Percentiles rank a stretch among this genome's conserved stretches.
Evolutionary conservation across 176 grass and related monocot genomes (phyloP).

Genomic region (Pontederia paniculata): DNA sequence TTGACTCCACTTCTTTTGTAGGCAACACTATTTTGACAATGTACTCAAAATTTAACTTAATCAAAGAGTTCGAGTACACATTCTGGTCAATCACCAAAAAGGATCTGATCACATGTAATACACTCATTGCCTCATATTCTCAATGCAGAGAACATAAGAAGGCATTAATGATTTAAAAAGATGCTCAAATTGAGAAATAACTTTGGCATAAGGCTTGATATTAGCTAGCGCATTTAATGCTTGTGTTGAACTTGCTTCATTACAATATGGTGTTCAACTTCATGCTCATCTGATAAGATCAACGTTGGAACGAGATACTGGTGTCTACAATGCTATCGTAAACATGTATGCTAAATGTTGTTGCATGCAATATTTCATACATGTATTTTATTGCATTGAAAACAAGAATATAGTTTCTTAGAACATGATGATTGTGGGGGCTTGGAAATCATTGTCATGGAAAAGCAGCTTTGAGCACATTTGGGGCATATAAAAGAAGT

Average conservation of each 20-base stretch:
- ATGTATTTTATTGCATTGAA: constrained; percentile 2
- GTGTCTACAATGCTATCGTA: constrained; percentile 22
- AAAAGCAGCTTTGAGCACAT: constrained; percentile 6
- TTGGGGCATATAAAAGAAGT: constrained; percentile 19
- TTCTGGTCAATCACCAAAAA: constrained; percentile 15
- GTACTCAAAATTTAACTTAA: constrained; percentile 21
- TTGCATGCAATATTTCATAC: constrained; percentile 4
- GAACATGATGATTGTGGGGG: constrained; percentile 20
- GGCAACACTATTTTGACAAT: constrained; percentile 38
- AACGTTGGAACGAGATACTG: constrained; percentile 2
- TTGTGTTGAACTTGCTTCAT: constrained; percentile 29
- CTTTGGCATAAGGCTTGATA: background rate
- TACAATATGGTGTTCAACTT: constrained; percentile 23
- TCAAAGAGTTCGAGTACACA: constrained; percentile 10
- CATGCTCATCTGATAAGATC: constrained; percentile 16
- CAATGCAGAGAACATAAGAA: constrained; percentile 4
- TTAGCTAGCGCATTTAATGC: constrained; percentile 12
- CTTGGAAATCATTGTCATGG: constrained; percentile 19
- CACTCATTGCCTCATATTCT: constrained; percentile 20
- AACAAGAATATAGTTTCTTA: constrained; percentile 17
- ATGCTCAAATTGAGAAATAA: constrained; percentile 5
- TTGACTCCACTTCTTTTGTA: constrained; percentile 25
- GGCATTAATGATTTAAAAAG: constrained; percentile 21
- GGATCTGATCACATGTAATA: constrained; percentile 30
- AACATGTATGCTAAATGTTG: constrained; percentile 24